A percentile compares a stretch with the other conserved stretches of the same genome.
Conservation (phyloP, 495 filamentous ascomycete species). For the Poronia punctata region DNA sequence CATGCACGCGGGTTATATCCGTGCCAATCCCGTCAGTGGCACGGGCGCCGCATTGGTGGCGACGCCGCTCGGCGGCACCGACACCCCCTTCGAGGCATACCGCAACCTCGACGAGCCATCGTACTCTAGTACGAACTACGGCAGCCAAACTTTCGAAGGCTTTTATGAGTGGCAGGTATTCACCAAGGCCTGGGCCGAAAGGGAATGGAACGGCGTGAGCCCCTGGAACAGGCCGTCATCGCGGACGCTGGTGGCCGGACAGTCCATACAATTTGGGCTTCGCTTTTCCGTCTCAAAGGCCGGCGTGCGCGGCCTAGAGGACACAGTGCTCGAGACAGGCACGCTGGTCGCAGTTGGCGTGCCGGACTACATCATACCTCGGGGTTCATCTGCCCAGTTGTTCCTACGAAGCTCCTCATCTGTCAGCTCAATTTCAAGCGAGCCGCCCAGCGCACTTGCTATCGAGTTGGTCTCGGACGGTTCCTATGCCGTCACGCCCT, state of each 20-base stretch:
- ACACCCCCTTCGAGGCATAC: conserved; percentile 44
- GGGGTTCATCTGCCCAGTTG: conserved; percentile 32
- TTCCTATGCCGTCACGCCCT: conserved; percentile 24
- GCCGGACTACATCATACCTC: conserved; percentile 43
- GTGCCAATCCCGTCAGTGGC: conserved; percentile 36
- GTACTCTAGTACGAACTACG: conserved; percentile 29
- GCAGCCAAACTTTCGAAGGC: conserved; percentile 45
- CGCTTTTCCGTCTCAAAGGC: conserved; percentile 36
- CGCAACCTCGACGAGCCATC: conserved; percentile 33
- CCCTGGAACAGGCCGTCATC: conserved; percentile 47
- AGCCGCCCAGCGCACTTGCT: conserved; percentile 19
- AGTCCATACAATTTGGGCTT: conserved; percentile 36
- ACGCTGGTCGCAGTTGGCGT: conserved; percentile 39
- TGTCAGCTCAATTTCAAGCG: conserved; percentile 16
- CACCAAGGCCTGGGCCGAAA: conserved; percentile 40
- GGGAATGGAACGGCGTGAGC: conserved; percentile 36
- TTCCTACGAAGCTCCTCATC: conserved; percentile 27
- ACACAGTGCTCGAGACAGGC: conserved; percentile 28
- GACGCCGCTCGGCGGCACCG: conserved; percentile 34
- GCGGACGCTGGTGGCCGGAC: conserved; percentile 27
- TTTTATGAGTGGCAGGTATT: conserved; percentile 48
- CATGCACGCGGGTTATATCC: conserved; percentile 45
- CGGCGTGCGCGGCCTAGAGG: conserved; percentile 34
- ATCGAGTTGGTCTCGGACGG: conserved; percentile 8
- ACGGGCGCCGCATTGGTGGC: conserved; percentile 40